Base-by-base conservation (phyloP, 2,329 filamentous ascomycete species). In the Diaporthe sp. region DNA sequence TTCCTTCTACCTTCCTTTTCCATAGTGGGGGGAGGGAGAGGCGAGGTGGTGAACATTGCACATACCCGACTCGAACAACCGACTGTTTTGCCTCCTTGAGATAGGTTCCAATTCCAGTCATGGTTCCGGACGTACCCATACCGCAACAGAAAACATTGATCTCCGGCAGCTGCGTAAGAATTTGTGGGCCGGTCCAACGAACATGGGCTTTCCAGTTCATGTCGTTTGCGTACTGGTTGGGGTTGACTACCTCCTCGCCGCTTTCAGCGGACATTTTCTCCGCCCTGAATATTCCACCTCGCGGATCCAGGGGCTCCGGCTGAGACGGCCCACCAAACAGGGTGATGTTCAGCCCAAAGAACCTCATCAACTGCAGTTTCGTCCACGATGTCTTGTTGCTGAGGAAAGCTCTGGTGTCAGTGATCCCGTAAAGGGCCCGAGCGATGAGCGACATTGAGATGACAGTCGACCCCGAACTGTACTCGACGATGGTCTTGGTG, bases 371-470 rank as follows among this genome's bases (percentile, higher is more conserved):
- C 42, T 65, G 59, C 27, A 65, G 10, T 7, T 65, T 50, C 3
- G 59, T 65, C 59, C 59, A 65, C 2, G 59, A 65, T 0, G 42
- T 65, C 27, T 50, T 65, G 12, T 65, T 65, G 10, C 42, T 65
- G 9, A 65, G 59, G 59, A 65, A 35, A 2, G 59, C 42, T 19
- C 59, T 8, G 19, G 42, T 65, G 42, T 65, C 59, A 19, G 17
- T 47, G 27, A 65, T 65, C 2, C 59, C 59, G 6, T 50, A 65
- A 2, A 65, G 42, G 2, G 42, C 59, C 1, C 59, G 59, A 9
- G 59, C 59, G 12, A 65, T 65, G 27, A 65, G 39, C 4, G 59
- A 65, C 59, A 65, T 65, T 8, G 59, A 50, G 25, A 65, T 65
- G 27, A 65, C 59, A 9, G 59, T 65, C 13, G 42, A 65, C 7